phyloP scores from a whole-genome alignment of 1,284 basidiomycete species.

The Porogramme epimiltina region DNA sequence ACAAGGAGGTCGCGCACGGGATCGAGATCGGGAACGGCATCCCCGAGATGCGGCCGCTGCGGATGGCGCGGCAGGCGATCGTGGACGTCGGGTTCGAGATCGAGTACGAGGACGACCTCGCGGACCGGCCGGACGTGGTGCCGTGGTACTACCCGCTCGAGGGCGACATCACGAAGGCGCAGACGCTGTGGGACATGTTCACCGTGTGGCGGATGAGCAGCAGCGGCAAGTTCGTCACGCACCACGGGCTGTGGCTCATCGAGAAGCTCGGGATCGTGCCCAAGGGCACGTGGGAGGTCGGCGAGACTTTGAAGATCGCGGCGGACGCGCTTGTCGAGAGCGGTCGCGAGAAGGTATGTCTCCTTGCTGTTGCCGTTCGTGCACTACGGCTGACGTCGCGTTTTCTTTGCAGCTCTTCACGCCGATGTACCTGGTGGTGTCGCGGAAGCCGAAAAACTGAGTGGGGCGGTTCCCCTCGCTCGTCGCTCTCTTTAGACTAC shows the following conservation, averaged over 20 bases:
- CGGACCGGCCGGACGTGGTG: slow-evolving; percentile 79
- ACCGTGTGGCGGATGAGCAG: slow-evolving; percentile 90
- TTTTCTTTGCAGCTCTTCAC: slow-evolving; percentile 66
- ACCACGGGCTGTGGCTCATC: slow-evolving; percentile 77
- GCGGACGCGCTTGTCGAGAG: slow-evolving; percentile 81
- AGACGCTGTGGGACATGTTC: slow-evolving; percentile 92
- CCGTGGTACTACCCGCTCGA: slow-evolving; percentile 98
- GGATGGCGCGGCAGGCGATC: slow-evolving; percentile 77
- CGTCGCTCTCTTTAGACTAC: slow-evolving; percentile 3
- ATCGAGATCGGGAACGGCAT: slow-evolving; percentile 96
- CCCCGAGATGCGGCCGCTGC: slow-evolving; percentile 91
- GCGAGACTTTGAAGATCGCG: slow-evolving; percentile 87
- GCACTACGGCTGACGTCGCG: slow-evolving; percentile 7
- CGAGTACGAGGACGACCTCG: slow-evolving; percentile 93
- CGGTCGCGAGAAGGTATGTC: slow-evolving; percentile 81
- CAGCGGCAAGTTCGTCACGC: slow-evolving; percentile 86
- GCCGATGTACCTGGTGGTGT: slow-evolving; percentile 76
- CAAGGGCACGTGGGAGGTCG: slow-evolving; percentile 92
- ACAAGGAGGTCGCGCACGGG: slow-evolving; percentile 91
- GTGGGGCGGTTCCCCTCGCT: slow-evolving; percentile 1
- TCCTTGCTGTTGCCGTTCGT: neutral
- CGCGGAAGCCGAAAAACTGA: slow-evolving; percentile 57
- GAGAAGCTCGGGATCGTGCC: slow-evolving; percentile 85
- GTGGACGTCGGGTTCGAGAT: slow-evolving; percentile 88
- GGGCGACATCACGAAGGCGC: slow-evolving; percentile 89